phyloP scores from a whole-genome alignment of 2,329 filamentous ascomycete genomes.

The Pseudogymnoascus sp. region DNA sequence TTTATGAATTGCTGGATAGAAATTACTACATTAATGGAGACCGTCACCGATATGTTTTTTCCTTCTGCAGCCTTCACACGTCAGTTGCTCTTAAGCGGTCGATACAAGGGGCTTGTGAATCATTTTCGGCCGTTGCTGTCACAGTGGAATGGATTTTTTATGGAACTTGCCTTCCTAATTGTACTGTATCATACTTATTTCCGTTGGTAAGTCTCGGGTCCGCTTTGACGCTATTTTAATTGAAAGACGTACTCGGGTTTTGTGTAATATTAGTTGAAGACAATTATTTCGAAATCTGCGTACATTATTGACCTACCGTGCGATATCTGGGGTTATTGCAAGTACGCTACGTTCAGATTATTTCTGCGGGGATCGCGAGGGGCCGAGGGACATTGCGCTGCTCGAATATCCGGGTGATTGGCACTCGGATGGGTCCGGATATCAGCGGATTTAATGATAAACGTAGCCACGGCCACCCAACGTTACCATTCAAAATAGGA shows the following conservation, averaged over 20 bases:
- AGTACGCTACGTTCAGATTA: neutral
- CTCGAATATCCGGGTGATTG: neutral
- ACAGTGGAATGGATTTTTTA: constrained; percentile 27
- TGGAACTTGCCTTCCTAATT: constrained; percentile 7
- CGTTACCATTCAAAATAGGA: neutral
- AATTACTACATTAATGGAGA: constrained; percentile 39
- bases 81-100: constrained; percentile 36
- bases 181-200: neutral
- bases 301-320: no score
- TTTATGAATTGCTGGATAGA: constrained; percentile 46
- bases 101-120: constrained; percentile 41
- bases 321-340: neutral
- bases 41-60: constrained; percentile 45
- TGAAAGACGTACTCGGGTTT: neutral
- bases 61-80: constrained; percentile 34
- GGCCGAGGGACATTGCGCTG: neutral
- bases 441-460: neutral
- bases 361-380: neutral
- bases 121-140: constrained; percentile 35
- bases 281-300: neutral
- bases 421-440: neutral
- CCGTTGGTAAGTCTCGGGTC: neutral
- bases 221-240: neutral
- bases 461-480: neutral
- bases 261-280: neutral